Evolutionary conservation across 805 yeast species (phyloP).

Genomic region (Saturnispora sanitii): DNA sequence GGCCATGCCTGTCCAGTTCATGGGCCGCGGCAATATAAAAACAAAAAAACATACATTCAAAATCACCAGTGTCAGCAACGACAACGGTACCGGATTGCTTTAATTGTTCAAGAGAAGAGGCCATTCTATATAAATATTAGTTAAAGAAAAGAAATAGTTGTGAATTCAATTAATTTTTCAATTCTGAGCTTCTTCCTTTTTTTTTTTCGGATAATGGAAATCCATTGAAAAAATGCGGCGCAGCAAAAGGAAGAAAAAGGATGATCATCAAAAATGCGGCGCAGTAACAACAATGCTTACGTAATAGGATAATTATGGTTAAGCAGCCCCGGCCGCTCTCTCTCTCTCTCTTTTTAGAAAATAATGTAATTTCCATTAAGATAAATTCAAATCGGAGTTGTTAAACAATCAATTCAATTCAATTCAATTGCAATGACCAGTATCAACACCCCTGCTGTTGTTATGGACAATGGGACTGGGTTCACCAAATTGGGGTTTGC

Average conservation of each 20-base stretch:
- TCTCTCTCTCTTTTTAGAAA: too few species aligned
- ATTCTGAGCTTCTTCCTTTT: not conserved
- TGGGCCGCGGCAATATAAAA: not conserved
- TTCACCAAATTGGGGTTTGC: slow-evolving; percentile 96
- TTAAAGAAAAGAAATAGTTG: not conserved
- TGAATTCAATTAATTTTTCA: not conserved
- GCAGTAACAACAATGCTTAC: not conserved
- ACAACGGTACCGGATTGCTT: slow-evolving; percentile 93
- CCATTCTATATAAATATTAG: slow-evolving; percentile 18
- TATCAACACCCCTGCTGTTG: slow-evolving; percentile 83
- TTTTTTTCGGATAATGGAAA: not conserved
- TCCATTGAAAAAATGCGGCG: too few species aligned
- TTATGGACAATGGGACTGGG: slow-evolving; percentile 98
- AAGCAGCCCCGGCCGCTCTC: slow-evolving; percentile 1
- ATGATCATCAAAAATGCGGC: not conserved
- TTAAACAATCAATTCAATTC: too few species aligned
- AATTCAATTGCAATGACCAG: slow-evolving; percentile 36
- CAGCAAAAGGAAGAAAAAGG: too few species aligned
- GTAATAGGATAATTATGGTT: slow-evolving; percentile 1
- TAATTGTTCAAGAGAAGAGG: slow-evolving; percentile 85
- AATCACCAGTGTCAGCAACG: slow-evolving; percentile 98
- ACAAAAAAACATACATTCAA: slow-evolving; percentile 45
- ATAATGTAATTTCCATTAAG: too few species aligned
- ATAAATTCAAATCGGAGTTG: too few species aligned
- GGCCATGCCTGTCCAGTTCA: not conserved